phyloP scores from a whole-genome alignment of 2,329 filamentous ascomycete species.

The Helicocarpus griseus region DNA sequence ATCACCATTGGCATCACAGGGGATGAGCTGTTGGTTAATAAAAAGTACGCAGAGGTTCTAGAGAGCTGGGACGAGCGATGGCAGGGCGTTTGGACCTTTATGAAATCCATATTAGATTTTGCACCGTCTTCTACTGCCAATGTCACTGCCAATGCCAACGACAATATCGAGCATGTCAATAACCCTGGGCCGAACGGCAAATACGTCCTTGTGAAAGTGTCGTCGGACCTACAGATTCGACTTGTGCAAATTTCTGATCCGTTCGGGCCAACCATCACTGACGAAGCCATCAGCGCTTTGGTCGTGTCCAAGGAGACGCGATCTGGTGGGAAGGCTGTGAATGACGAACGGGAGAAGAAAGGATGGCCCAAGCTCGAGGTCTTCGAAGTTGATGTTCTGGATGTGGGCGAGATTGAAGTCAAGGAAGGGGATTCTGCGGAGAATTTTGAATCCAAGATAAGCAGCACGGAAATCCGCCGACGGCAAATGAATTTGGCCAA shows the following conservation, averaged over 20 bases:
- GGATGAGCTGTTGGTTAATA: conserved; percentile 75
- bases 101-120: conserved; percentile 54
- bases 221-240: conserved; percentile 57
- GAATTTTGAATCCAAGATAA: conserved; percentile 74
- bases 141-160: conserved; percentile 21
- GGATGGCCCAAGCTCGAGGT: conserved; percentile 69
- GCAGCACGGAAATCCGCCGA: conserved; percentile 74
- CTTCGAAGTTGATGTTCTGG: conserved; percentile 83
- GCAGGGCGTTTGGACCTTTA: conserved; percentile 58
- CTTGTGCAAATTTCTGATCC: conserved; percentile 80
- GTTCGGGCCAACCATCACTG: conserved; percentile 82
- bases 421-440: conserved; percentile 39
- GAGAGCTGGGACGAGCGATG: conserved; percentile 73
- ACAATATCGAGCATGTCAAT: conserved; percentile 22
- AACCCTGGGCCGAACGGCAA: conserved; percentile 31
- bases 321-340: conserved; percentile 73
- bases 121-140: conserved; percentile 32
- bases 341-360: conserved; percentile 65
- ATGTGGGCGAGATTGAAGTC: conserved; percentile 48
- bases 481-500: conserved; percentile 33
- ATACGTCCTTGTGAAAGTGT: conserved; percentile 39
- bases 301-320: conserved; percentile 85
- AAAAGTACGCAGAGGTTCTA: conserved; percentile 73
- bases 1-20: conserved; percentile 83
- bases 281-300: conserved; percentile 66